Evolutionary conservation across 2,329 filamentous ascomycete species (phyloP).

Genomic region (Penicillium corylophilum): DNA sequence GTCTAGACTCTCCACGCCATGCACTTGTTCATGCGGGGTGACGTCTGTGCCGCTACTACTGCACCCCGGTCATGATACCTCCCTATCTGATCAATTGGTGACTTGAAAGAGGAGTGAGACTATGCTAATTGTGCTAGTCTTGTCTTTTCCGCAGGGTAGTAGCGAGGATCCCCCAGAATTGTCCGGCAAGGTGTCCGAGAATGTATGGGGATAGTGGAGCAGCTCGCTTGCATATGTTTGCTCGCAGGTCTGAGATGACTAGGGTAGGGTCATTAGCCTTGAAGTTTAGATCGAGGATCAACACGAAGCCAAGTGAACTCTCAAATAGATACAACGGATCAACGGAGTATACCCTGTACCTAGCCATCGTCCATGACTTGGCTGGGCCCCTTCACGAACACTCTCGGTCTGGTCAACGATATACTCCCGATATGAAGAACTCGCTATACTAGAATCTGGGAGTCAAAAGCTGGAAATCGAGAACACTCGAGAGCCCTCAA

Average conservation of each 20-base stretch:
- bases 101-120: background rate
- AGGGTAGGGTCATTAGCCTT: background rate
- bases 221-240: background rate
- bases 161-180: background rate
- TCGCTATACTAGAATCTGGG: background rate
- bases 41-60: conserved; percentile 17
- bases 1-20: background rate
- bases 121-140: background rate
- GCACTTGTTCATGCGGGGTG: conserved; percentile 3
- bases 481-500: background rate
- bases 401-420: background rate
- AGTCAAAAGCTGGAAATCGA: no score
- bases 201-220: background rate
- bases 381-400: background rate
- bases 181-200: background rate
- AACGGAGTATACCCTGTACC: no score
- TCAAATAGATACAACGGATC: background rate
- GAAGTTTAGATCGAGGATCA: background rate
- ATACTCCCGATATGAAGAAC: background rate
- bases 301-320: background rate
- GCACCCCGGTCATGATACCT: background rate
- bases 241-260: background rate
- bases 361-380: background rate
- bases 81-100: background rate
- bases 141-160: background rate